Conservation (phyloP, 805 yeast species). For the Cyberlindnera americana region DNA sequence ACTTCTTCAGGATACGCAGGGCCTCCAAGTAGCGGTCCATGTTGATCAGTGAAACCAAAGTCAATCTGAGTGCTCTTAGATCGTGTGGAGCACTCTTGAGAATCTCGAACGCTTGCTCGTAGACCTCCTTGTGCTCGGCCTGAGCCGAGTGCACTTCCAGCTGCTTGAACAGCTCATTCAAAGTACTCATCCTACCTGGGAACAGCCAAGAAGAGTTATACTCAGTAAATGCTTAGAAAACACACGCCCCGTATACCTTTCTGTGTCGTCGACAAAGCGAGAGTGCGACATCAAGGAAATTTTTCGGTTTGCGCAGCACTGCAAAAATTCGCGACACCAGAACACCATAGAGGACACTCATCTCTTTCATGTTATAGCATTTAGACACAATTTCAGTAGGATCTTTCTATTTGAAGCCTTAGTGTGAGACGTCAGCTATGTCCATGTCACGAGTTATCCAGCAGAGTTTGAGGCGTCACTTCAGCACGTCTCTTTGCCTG, state of each 20-base stretch:
- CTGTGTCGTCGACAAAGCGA: conserved; percentile 4
- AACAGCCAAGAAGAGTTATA: too few relatives aligned
- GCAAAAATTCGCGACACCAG: conserved; percentile 2
- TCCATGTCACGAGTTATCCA: neutral
- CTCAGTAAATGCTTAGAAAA: too few relatives aligned
- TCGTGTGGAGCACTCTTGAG: conserved; percentile 28
- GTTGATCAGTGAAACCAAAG: conserved; percentile 60
- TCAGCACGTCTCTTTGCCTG: neutral
- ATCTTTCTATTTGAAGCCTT: too few relatives aligned
- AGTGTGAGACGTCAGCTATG: neutral
- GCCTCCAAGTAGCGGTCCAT: conserved; percentile 60
- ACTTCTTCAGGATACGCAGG: conserved; percentile 36
- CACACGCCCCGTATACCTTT: too few relatives aligned
- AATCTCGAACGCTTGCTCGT: conserved; percentile 26
- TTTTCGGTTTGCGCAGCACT: conserved; percentile 8
- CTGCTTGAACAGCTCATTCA: conserved; percentile 27
- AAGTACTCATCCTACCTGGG: conserved; percentile 19
- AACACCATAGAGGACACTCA: neutral
- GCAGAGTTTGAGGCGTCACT: conserved; percentile 1
- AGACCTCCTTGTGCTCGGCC: conserved; percentile 23
- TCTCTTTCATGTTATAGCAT: neutral
- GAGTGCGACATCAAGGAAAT: neutral
- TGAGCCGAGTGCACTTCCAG: conserved; percentile 23
- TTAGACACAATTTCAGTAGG: too few relatives aligned
- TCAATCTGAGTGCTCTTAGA: conserved; percentile 37